These are phyloP conservation scores for Boletellus ananiceps DNA, from an alignment of 768 basidiomycete genomes.

Conservation along the genomic window DNA sequence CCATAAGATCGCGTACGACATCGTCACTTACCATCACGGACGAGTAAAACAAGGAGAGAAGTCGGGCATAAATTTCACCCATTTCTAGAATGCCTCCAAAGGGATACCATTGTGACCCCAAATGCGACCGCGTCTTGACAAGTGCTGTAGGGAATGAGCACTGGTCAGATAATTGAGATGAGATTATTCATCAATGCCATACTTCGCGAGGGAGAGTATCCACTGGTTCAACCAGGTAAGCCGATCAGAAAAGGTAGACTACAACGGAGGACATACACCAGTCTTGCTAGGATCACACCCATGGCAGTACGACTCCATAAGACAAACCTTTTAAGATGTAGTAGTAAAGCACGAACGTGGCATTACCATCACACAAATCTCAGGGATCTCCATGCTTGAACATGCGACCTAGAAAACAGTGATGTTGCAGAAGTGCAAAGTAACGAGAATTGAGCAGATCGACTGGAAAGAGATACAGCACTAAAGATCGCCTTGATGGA, in stretches of 20 bases:
- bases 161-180: not conserved
- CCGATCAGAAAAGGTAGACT: not conserved
- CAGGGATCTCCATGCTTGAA: not conserved
- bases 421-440: not conserved
- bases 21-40: constrained; percentile 11
- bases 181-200: not conserved
- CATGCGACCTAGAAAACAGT: not conserved
- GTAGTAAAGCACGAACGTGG: constrained; percentile 1
- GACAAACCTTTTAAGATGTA: not conserved
- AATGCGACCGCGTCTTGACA: constrained; percentile 7
- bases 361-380: not conserved
- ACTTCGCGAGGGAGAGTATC: constrained; percentile 2
- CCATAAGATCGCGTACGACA: not conserved
- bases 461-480: not conserved
- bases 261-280: not conserved
- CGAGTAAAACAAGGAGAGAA: constrained; percentile 3
- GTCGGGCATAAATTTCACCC: constrained; percentile 4
- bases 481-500: not conserved
- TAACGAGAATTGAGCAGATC: not conserved
- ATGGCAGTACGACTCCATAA: not conserved
- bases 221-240: constrained; percentile 1
- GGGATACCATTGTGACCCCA: constrained; percentile 1
- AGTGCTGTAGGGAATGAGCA: constrained; percentile 2
- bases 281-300: not conserved
- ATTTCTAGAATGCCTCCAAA: constrained; percentile 5